A percentile compares a stretch with the other conserved stretches of the same genome.
These are phyloP conservation scores for Kodamaea leandrae DNA, from an alignment of 805 yeast species.

Conservation along the genomic window DNA sequence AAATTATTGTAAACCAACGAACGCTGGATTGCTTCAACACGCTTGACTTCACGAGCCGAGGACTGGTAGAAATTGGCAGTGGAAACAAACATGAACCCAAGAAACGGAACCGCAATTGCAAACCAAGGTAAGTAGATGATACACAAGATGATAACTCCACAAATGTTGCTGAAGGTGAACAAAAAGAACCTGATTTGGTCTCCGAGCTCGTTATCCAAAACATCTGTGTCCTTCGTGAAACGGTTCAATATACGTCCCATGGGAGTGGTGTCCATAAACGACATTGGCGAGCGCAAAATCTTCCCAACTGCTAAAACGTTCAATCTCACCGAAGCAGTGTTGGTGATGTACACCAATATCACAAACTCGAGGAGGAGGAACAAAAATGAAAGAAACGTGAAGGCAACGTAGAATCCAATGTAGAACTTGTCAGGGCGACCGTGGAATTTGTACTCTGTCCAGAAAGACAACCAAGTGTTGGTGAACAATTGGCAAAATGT, in stretches of 20 bases:
- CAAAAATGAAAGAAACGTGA: slow-evolving; percentile 49
- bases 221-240: slow-evolving; percentile 85
- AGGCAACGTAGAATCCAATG: slow-evolving; percentile 70
- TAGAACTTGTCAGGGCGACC: slow-evolving; percentile 52
- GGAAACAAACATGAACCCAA: slow-evolving; percentile 41
- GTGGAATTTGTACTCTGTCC: slow-evolving; percentile 61
- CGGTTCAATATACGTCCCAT: slow-evolving; percentile 83
- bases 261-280: slow-evolving; percentile 81
- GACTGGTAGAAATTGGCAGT: slow-evolving; percentile 62
- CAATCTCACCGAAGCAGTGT: slow-evolving; percentile 53
- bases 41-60: slow-evolving; percentile 70
- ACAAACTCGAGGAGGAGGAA: slow-evolving; percentile 43
- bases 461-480: slow-evolving; percentile 80
- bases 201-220: slow-evolving; percentile 73
- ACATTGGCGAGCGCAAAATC: slow-evolving; percentile 76
- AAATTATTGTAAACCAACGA: slow-evolving; percentile 70
- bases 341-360: slow-evolving; percentile 48
- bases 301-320: slow-evolving; percentile 59
- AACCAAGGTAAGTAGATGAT: slow-evolving; percentile 73
- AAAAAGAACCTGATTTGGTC: slow-evolving; percentile 65
- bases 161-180: slow-evolving; percentile 51
- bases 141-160: slow-evolving; percentile 63
- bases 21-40: slow-evolving; percentile 70
- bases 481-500: slow-evolving; percentile 57
- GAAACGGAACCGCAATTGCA: slow-evolving; percentile 61